A percentile compares a stretch with the other conserved stretches of the same genome.
These are phyloP conservation scores for Paecilomyces formosus DNA, from an alignment of 2,329 filamentous ascomycete genomes.

Conservation along the genomic window DNA sequence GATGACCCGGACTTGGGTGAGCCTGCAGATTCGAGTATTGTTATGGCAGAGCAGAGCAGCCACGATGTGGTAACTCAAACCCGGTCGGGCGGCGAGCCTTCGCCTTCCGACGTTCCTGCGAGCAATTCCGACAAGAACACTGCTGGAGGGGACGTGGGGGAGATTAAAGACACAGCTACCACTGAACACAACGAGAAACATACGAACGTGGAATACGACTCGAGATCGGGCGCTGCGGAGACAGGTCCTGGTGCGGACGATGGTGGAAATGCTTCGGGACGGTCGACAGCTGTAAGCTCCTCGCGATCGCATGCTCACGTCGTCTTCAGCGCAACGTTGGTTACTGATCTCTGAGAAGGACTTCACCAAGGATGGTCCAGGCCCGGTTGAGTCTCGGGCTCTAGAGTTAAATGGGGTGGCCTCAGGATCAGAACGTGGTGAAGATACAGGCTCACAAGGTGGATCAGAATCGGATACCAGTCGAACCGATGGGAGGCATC, in stretches of 20 bases:
- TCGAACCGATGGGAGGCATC: slow-evolving; percentile 43
- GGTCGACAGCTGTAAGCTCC: slow-evolving; percentile 23
- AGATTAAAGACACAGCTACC: slow-evolving; percentile 33
- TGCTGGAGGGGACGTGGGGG: slow-evolving; percentile 44
- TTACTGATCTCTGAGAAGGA: slow-evolving; percentile 12
- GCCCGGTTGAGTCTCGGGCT: slow-evolving; percentile 26
- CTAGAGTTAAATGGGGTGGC: slow-evolving; percentile 33
- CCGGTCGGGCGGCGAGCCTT: slow-evolving; percentile 57
- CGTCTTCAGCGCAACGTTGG: not conserved
- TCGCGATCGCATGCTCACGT: not conserved
- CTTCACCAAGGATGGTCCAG: slow-evolving; percentile 20
- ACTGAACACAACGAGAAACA: slow-evolving; percentile 20
- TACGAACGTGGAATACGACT: slow-evolving; percentile 15
- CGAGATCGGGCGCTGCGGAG: slow-evolving; percentile 12
- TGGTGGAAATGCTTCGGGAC: slow-evolving; percentile 16
- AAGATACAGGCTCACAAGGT: slow-evolving; percentile 35
- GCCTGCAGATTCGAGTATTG: slow-evolving; percentile 47
- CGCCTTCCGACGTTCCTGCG: slow-evolving; percentile 60
- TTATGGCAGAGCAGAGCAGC: slow-evolving; percentile 65
- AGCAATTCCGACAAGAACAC: slow-evolving; percentile 47
- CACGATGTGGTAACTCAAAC: slow-evolving; percentile 66
- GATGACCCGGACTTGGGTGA: slow-evolving; percentile 20
- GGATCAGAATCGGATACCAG: slow-evolving; percentile 59
- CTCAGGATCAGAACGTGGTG: slow-evolving; percentile 28
- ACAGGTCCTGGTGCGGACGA: slow-evolving; percentile 13